Base-by-base conservation (phyloP, 805 yeast genomes). In the Metschnikowia lachancei region DNA sequence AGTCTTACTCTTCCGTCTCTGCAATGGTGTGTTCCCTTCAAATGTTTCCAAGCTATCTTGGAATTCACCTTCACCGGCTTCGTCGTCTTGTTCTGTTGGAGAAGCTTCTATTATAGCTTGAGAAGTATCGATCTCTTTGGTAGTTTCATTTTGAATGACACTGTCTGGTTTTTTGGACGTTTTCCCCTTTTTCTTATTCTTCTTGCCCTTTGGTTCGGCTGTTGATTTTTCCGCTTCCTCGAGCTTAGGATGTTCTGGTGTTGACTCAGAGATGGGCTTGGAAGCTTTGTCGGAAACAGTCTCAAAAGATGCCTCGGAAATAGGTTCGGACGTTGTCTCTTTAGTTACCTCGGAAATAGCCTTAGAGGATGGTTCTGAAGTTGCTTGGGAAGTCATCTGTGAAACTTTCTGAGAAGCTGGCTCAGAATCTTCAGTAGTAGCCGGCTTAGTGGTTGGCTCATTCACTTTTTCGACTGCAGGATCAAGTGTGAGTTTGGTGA, bases 1-100 rank as follows among this genome's bases (percentile, higher is more conserved):
- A 26, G 69, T 57, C 50, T 56, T 66, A 39, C 70, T 62, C 32
- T 64, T 64, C 39, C 59, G 60, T 17, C 70, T 52, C 24, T 54
- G 45, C 33, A 66, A 37, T 4, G 43, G 41, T 20, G 37, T 40
- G 20, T n/a, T 26, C 13, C 26, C 44, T 7, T 49, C 52, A 26
- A 42, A 46, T 7, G 44, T 42, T 26, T 45, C 48, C 18, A 54
- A 31, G 16, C 62, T 48, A 43, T 60, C 64, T 20, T 58, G 60
- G 41, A 58, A 58, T 26, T 50, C 61, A 14, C 30, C 42, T 12
- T 53, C 53, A 11, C 37, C 49, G 19, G 39, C 37, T 14, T 45
- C 41, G 2, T 43, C 46, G 8, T 39, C 46, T 3, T 32, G 38
- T 4, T 36, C 32, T 12, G 41, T 19, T 10, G 35, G 9, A 16